Evolutionary conservation across 78 protist species (phyloP).

Genomic region (Goniomonas avonlea): DNA sequence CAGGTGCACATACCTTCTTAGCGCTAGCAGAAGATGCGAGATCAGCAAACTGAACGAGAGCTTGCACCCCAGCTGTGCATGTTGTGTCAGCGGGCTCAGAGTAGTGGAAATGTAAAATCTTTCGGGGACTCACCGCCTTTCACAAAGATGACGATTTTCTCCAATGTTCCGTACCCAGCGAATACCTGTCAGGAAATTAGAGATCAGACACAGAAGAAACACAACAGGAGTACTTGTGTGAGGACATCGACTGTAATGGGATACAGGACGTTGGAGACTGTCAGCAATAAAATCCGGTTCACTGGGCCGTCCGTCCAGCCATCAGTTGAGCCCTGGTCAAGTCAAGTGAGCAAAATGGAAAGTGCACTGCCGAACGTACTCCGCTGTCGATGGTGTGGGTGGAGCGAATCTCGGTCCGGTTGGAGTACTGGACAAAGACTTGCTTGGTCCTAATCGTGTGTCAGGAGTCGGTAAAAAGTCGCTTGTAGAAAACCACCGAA

Average conservation of each 20-base stretch:
- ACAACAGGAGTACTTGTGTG: constrained; percentile 18
- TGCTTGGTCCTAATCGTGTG: neutral
- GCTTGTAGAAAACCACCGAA: neutral
- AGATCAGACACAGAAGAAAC: neutral
- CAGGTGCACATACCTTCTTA: too few relatives aligned
- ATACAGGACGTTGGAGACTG: constrained; percentile 51
- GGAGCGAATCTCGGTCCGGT: neutral
- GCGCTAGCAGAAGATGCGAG: constrained; percentile 38
- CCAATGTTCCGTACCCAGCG: constrained; percentile 45
- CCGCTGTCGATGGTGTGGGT: neutral
- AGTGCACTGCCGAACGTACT: neutral
- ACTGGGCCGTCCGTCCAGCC: constrained; percentile 12
- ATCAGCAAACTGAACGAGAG: constrained; percentile 36
- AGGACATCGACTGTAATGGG: constrained; percentile 60
- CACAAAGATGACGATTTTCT: constrained; percentile 51
- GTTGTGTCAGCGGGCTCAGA: neutral
- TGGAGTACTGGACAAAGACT: constrained; percentile 9
- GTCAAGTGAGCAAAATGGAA: neutral
- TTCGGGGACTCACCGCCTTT: constrained; percentile 49
- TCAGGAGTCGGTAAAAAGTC: neutral
- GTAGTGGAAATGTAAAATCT: neutral
- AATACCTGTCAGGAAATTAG: constrained; percentile 37
- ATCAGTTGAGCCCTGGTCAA: neutral
- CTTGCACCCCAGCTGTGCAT: constrained; percentile 42
- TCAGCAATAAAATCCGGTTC: constrained; percentile 49